Conservation (phyloP, 2,329 filamentous ascomycete species). For the Pseudohalonectria lignicola region DNA sequence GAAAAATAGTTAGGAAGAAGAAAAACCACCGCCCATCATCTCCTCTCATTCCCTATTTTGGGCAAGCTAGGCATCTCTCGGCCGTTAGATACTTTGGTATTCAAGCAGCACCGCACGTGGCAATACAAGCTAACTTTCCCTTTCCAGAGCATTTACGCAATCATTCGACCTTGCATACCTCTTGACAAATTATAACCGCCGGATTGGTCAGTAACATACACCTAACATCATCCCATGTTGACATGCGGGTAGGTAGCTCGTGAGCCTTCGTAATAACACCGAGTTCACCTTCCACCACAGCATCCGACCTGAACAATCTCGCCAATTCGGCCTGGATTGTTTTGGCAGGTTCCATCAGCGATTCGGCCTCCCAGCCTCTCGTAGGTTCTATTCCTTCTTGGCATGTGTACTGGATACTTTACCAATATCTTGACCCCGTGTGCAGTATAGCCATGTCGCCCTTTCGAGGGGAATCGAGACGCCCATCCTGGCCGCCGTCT, state of each 20-base stretch:
- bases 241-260: too few relatives aligned
- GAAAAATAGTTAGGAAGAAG: too few relatives aligned
- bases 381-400: background rate
- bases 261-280: too few relatives aligned
- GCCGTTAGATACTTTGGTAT: too few relatives aligned
- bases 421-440: too few relatives aligned
- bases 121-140: too few relatives aligned
- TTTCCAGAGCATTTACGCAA: background rate
- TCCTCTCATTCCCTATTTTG: too few relatives aligned
- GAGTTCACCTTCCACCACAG: too few relatives aligned
- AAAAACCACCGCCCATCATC: too few relatives aligned
- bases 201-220: background rate
- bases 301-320: background rate
- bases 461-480: background rate
- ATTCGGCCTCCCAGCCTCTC: background rate
- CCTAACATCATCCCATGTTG: too few relatives aligned
- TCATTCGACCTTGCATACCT: background rate
- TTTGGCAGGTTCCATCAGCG: background rate
- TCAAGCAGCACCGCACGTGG: too few relatives aligned
- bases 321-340: background rate
- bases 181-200: background rate
- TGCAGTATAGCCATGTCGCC: background rate
- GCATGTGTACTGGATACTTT: background rate
- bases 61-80: too few relatives aligned
- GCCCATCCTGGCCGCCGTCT: background rate